These are phyloP conservation scores for Xylaria castorea DNA, from an alignment of 495 filamentous ascomycete genomes.

Conservation along the genomic window DNA sequence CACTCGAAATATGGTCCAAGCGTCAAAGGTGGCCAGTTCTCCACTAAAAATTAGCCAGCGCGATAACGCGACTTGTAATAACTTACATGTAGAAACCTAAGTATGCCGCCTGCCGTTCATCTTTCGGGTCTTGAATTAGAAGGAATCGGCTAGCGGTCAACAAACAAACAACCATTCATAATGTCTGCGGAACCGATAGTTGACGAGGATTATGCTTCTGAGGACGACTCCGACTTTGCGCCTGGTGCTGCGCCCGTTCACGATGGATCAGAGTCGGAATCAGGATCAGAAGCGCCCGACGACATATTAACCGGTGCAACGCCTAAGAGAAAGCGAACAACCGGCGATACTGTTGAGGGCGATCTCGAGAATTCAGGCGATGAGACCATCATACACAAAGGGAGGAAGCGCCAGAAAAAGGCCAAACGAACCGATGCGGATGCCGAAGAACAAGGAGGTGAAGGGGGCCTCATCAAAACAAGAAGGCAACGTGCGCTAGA, in stretches of 20 bases:
- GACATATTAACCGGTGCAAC: conserved; percentile 26
- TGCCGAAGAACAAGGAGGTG: conserved; percentile 64
- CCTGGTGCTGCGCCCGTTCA: conserved; percentile 62
- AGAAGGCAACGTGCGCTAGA: conserved; percentile 69
- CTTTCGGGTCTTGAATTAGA: neutral
- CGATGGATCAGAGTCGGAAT: conserved; percentile 45
- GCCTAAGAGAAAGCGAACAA: conserved; percentile 47
- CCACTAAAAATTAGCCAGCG: conserved; percentile 1
- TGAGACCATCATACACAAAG: conserved; percentile 72
- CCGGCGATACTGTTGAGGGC: conserved; percentile 50
- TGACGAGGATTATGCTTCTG: conserved; percentile 71
- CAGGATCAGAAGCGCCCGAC: conserved; percentile 47
- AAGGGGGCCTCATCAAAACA: conserved; percentile 85
- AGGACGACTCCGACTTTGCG: conserved; percentile 78
- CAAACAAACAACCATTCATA: neutral
- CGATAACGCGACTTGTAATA: neutral
- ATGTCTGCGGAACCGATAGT: conserved; percentile 33
- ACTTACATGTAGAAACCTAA: neutral
- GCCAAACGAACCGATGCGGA: conserved; percentile 53
- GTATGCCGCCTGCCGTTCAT: neutral
- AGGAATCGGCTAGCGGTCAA: neutral
- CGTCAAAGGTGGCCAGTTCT: neutral
- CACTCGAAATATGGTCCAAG: neutral
- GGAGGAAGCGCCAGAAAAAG: conserved; percentile 63
- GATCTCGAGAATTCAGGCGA: conserved; percentile 75